phyloP scores from a whole-genome alignment of 2,329 filamentous ascomycete genomes.

The Aspergillus sojae region DNA sequence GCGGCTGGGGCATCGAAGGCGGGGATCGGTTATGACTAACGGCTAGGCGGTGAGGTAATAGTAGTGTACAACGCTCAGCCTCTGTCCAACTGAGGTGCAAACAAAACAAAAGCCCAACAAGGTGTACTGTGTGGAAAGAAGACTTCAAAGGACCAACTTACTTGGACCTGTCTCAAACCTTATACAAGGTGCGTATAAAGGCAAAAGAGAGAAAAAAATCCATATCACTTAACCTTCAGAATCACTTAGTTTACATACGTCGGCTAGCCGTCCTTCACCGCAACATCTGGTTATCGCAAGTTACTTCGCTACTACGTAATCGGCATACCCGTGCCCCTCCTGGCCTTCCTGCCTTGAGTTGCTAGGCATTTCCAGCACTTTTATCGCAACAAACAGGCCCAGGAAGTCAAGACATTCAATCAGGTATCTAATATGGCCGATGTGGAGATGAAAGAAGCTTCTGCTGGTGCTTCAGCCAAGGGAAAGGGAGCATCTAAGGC shows the following conservation, averaged over 20 bases:
- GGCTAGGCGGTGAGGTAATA: conserved; percentile 4
- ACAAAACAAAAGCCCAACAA: neutral
- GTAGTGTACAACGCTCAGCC: neutral
- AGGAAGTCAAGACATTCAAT: conserved; percentile 7
- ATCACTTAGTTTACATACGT: neutral
- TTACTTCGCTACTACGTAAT: conserved; percentile 25
- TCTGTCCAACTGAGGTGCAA: neutral
- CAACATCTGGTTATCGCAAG: conserved; percentile 25
- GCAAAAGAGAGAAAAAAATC: neutral
- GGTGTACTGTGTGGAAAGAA: neutral
- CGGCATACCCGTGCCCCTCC: conserved; percentile 14
- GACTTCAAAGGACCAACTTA: neutral
- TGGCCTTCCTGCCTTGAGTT: neutral
- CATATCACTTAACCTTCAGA: neutral
- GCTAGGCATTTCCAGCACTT: neutral
- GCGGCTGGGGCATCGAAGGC: conserved; percentile 18
- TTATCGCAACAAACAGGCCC: neutral
- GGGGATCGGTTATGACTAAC: conserved; percentile 30
- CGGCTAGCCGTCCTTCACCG: conserved; percentile 16
- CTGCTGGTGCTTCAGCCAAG: conserved; percentile 55
- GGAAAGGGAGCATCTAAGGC: conserved; percentile 59
- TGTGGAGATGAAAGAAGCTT: conserved; percentile 93
- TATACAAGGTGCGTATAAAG: neutral
- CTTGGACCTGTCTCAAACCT: neutral
- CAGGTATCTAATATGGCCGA: conserved; percentile 72